A percentile compares a stretch with the other conserved stretches of the same genome.
phyloP scores from a whole-genome alignment of 2,329 filamentous ascomycete species.

The Alternaria conjuncta region DNA sequence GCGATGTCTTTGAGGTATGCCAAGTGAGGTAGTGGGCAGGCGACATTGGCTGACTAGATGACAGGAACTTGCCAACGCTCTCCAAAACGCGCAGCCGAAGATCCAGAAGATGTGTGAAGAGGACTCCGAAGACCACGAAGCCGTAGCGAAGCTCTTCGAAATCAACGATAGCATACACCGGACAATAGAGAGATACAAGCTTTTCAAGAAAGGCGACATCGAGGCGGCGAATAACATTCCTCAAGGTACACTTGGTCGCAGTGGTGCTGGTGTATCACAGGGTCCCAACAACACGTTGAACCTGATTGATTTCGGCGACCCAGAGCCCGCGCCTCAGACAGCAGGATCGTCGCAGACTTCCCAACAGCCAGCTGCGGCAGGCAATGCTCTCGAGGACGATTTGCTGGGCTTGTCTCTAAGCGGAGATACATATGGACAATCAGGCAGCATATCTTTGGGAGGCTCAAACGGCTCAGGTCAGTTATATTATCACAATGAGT shows the following conservation, averaged over 20 bases:
- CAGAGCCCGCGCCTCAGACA: slow-evolving; percentile 57
- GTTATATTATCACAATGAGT: not conserved
- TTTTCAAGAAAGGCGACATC: slow-evolving; percentile 93
- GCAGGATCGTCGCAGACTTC: slow-evolving; percentile 43
- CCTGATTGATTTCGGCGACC: slow-evolving; percentile 86
- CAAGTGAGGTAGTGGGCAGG: slow-evolving; percentile 29
- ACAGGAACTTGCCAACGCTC: slow-evolving; percentile 82
- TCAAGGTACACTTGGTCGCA: slow-evolving; percentile 76
- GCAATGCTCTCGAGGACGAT: slow-evolving; percentile 83
- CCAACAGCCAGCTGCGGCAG: slow-evolving; percentile 57
- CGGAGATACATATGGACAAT: slow-evolving; percentile 72
- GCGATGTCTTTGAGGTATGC: slow-evolving; percentile 70
- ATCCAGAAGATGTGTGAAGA: slow-evolving; percentile 99
- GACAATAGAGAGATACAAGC: slow-evolving; percentile 92
- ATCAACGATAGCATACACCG: slow-evolving; percentile 99
- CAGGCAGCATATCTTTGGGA: slow-evolving; percentile 83
- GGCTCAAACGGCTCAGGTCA: slow-evolving; percentile 53
- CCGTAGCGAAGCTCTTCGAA: slow-evolving; percentile 91
- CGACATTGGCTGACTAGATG: slow-evolving; percentile 21
- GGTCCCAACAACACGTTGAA: slow-evolving; percentile 81
- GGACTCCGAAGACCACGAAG: slow-evolving; percentile 95
- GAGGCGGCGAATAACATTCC: slow-evolving; percentile 84
- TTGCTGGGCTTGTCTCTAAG: slow-evolving; percentile 82
- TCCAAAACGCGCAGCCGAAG: slow-evolving; percentile 95
- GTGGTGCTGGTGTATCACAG: slow-evolving; percentile 67